Evolutionary conservation across 139 green algal species (phyloP).

Genomic region (Chlamydomonas sphaeroides): DNA sequence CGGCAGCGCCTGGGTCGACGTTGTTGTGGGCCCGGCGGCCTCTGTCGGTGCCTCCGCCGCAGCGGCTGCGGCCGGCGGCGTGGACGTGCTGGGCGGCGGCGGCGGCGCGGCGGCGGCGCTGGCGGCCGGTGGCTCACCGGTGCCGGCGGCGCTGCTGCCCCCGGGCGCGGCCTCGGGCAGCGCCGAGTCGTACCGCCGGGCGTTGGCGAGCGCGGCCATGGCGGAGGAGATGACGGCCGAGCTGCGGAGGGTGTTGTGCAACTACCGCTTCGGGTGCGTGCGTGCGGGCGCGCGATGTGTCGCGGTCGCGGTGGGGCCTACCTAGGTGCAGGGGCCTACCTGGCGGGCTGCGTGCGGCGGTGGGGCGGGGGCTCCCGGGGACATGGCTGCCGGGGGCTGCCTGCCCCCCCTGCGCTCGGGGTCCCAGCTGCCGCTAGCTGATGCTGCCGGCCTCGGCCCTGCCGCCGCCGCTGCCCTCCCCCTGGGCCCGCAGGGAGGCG

Average conservation of each 20-base stretch:
- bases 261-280: conserved; percentile 25
- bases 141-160: background rate
- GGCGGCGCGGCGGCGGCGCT: background rate
- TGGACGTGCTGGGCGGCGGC: background rate
- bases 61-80: background rate
- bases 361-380: no score
- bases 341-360: no score
- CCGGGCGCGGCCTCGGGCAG: background rate
- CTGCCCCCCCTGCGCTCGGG: no score
- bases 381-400: no score
- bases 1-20: conserved; percentile 27
- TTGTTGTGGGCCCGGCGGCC: background rate
- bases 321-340: no score
- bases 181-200: conserved; percentile 29
- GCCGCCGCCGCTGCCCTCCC: no score
- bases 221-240: conserved; percentile 36
- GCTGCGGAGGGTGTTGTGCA: conserved; percentile 35
- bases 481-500: conserved; percentile 28
- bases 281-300: no score
- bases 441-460: no score
- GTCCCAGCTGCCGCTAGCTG: no score
- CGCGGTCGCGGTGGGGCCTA: background rate
- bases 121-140: no score
- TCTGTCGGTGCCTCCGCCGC: background rate
- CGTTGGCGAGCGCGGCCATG: conserved; percentile 23